Evolutionary conservation across 2,329 filamentous ascomycete genomes (phyloP), one percentile per base, ranked within the genome.

Genomic region (Emericellopsis cladophorae): DNA sequence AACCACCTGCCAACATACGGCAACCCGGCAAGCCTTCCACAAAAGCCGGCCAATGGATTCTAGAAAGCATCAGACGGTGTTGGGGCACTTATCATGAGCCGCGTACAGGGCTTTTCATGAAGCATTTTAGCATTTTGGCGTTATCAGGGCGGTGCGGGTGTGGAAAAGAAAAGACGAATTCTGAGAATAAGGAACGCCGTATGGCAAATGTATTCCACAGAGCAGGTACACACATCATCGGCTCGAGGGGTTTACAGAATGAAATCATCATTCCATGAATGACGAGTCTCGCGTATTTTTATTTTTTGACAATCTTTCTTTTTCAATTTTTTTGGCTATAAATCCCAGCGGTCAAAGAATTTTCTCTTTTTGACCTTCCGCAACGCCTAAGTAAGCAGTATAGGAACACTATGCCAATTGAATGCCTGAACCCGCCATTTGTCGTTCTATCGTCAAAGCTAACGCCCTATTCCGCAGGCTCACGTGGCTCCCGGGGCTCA

Each of bases 1-100:
- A 67, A 64, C 45, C 70, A 74, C 49, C 57, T 78, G 46, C 72
- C 61, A 16, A 57, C 71, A 35, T 78, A 76, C 48, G 74, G 74
- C 47, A 78, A 78, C 54, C 73, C 73, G 43, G 72, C 74, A 26
- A 71, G 70, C 26, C 54, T 78, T 53, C 74, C 74, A 44, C 74
- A 77, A 53, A 77, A 77, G 58, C 74, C 74, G 44, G 60, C 68
- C 29, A 65, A 66, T 44, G 66, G 64, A 51, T 62, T 68, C 50
- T 68, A 66, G 46, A 49, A 48, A 52, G 51, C 52, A 59, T 56
- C 48, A 47, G 39, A 46, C 42, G 50, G 50, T 56, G 49, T 55
- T 55, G 38, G 8, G 32, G 32, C 23, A 43, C 43, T 21, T 39
- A 40, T 42, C 31, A 33, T 23, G 23, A 49, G 46, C 49, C 47